Conservation (phyloP, 2,329 filamentous ascomycete genomes). For the Colletotrichum sp. region DNA sequence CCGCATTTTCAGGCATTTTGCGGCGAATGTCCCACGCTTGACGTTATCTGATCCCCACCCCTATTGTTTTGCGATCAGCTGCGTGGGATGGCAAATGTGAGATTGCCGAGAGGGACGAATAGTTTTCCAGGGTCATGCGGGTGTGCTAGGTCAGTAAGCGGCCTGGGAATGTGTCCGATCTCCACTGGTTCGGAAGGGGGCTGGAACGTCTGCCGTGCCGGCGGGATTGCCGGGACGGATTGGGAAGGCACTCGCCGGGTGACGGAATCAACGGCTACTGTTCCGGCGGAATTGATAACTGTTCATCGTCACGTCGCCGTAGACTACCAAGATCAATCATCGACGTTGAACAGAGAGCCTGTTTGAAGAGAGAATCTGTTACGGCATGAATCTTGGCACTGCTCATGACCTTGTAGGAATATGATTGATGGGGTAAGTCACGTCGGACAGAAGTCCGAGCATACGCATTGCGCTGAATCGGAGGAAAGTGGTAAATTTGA, state of each 20-base stretch:
- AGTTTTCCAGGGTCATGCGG: neutral
- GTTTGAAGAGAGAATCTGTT: neutral
- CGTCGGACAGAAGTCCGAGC: neutral
- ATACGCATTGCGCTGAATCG: no score
- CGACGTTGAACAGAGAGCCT: no score
- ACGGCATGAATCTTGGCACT: neutral
- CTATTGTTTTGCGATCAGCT: neutral
- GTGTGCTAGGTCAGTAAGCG: neutral
- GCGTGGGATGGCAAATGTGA: neutral
- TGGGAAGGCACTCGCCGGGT: neutral
- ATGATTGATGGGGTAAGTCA: no score
- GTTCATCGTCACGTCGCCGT: neutral
- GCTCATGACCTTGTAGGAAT: rapidly evolving
- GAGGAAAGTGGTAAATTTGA: rapidly evolving
- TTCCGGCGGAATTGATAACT: neutral
- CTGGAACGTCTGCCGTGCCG: neutral
- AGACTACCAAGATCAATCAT: neutral
- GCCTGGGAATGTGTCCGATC: neutral
- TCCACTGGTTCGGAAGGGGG: neutral
- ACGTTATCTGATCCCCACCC: neutral
- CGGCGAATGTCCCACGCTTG: neutral
- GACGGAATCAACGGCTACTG: neutral
- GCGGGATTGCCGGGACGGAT: neutral
- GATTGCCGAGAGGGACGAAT: neutral
- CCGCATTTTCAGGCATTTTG: neutral